phyloP scores from a whole-genome alignment of 2,329 filamentous ascomycete species.

The Chaetomiaceae sp. region DNA sequence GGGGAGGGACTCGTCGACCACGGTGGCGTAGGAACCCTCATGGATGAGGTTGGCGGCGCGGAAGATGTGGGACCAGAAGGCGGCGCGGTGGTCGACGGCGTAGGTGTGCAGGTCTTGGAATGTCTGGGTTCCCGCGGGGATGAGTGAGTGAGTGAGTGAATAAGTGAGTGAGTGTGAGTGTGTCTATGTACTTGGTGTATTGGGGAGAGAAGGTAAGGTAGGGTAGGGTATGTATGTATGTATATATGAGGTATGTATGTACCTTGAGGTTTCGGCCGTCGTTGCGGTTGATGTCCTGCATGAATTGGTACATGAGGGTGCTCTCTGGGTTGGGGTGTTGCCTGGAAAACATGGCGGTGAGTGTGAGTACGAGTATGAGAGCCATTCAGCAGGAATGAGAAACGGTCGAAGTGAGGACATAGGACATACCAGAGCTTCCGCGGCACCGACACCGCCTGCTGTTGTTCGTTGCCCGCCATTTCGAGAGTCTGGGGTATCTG shows the following conservation, averaged over 20 bases:
- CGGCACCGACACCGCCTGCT: conserved; percentile 35
- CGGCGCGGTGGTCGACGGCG: conserved; percentile 56
- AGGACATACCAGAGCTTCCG: conserved; percentile 53
- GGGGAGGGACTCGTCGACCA: conserved; percentile 65
- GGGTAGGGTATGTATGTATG: too few relatives aligned
- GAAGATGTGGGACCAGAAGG: conserved; percentile 66
- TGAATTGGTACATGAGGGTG: conserved; percentile 64
- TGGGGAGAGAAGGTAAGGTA: not conserved
- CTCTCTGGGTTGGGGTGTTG: conserved; percentile 58
- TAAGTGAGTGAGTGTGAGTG: not conserved
- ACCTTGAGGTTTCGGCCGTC: conserved; percentile 56
- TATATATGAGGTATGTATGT: not conserved
- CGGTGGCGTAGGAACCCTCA: conserved; percentile 51
- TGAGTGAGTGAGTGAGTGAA: not conserved
- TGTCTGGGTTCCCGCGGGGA: conserved; percentile 45
- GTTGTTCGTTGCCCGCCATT: conserved; percentile 10
- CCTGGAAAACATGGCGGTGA: conserved; percentile 28
- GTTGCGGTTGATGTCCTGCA: conserved; percentile 59
- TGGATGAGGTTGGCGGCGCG: conserved; percentile 57
- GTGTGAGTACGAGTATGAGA: not conserved
- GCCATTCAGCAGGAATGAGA: not conserved
- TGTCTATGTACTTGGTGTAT: too few relatives aligned
- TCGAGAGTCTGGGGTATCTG: too few relatives aligned
- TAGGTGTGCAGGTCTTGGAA: conserved; percentile 68
- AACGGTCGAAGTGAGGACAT: not conserved